Percentiles rank a stretch among this genome's conserved stretches.
Evolutionary conservation across 768 basidiomycete genomes (phyloP).

Genomic region (Leucocoprinus leucothites): DNA sequence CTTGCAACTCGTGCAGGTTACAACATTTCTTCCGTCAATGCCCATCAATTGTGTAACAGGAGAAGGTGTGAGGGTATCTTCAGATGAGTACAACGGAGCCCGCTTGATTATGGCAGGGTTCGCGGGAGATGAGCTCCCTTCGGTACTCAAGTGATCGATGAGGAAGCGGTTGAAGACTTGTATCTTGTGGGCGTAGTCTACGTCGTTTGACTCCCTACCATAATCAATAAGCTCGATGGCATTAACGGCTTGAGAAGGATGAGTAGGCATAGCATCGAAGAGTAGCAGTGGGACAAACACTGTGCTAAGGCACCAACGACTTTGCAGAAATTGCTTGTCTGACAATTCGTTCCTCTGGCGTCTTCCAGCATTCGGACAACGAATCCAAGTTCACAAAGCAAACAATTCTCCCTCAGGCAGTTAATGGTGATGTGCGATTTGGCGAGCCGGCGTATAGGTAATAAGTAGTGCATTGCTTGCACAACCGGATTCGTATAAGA

Average conservation of each 20-base stretch:
- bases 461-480: conserved; percentile 85
- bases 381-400: conserved; percentile 94
- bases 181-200: conserved; percentile 85
- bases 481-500: conserved; percentile 93
- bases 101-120: conserved; percentile 51
- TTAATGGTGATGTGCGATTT: conserved; percentile 90
- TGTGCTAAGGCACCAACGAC: conserved; percentile 88
- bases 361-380: conserved; percentile 95
- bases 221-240: conserved; percentile 90
- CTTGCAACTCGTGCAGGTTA: conserved; percentile 75
- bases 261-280: background rate
- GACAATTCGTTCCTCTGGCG: conserved; percentile 90
- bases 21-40: conserved; percentile 71
- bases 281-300: conserved; percentile 38
- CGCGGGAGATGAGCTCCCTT: conserved; percentile 61
- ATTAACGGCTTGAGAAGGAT: conserved; percentile 47
- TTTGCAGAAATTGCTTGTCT: conserved; percentile 96
- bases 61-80: conserved; percentile 43
- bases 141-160: conserved; percentile 76
- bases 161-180: conserved; percentile 95
- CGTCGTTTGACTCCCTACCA: conserved; percentile 67
- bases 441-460: conserved; percentile 76
- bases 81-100: conserved; percentile 12
- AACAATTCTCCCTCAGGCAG: conserved; percentile 88
- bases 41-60: conserved; percentile 87